Conservation (phyloP, 2,329 filamentous ascomycete genomes). For the Colletotrichum navitas region DNA sequence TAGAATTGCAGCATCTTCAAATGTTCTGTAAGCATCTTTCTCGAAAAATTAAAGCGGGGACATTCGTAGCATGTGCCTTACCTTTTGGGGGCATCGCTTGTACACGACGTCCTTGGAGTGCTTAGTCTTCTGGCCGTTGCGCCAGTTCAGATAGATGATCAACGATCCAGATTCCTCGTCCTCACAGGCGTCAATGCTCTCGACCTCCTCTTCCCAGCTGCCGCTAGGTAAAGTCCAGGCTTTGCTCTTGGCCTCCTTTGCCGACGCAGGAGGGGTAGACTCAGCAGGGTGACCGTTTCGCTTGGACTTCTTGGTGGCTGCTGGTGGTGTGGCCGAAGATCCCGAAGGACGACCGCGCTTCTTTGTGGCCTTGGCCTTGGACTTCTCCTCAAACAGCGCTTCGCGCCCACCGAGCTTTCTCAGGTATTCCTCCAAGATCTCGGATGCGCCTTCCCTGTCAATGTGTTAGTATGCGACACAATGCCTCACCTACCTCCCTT, state of each 20-base stretch:
- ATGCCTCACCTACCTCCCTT: background rate
- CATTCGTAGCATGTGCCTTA: slow-evolving; percentile 50
- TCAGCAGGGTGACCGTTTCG: slow-evolving; percentile 64
- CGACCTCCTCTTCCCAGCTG: slow-evolving; percentile 82
- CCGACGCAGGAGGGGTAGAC: slow-evolving; percentile 61
- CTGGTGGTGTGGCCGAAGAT: slow-evolving; percentile 52
- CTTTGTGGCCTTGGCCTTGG: slow-evolving; percentile 64
- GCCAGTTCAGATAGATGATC: slow-evolving; percentile 80
- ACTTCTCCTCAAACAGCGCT: slow-evolving; percentile 63
- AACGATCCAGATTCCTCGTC: slow-evolving; percentile 71
- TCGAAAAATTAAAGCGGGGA: background rate
- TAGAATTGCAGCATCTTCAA: slow-evolving; percentile 71
- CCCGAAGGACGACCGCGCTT: slow-evolving; percentile 67
- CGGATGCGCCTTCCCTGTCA: slow-evolving; percentile 66
- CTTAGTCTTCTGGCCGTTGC: slow-evolving; percentile 78
- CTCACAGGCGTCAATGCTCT: slow-evolving; percentile 78
- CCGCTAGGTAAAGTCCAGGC: slow-evolving; percentile 77
- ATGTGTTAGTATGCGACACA: slow-evolving; percentile 2
- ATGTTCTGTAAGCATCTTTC: background rate
- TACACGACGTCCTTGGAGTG: slow-evolving; percentile 78
- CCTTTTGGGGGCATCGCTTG: slow-evolving; percentile 83
- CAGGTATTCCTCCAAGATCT: slow-evolving; percentile 76
- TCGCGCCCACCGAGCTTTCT: slow-evolving; percentile 72
- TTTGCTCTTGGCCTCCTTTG: slow-evolving; percentile 53
- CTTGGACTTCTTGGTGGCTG: slow-evolving; percentile 60